phyloP scores from a whole-genome alignment of 225 moss, liverwort and hornwort species.

The Neckera pumila region DNA sequence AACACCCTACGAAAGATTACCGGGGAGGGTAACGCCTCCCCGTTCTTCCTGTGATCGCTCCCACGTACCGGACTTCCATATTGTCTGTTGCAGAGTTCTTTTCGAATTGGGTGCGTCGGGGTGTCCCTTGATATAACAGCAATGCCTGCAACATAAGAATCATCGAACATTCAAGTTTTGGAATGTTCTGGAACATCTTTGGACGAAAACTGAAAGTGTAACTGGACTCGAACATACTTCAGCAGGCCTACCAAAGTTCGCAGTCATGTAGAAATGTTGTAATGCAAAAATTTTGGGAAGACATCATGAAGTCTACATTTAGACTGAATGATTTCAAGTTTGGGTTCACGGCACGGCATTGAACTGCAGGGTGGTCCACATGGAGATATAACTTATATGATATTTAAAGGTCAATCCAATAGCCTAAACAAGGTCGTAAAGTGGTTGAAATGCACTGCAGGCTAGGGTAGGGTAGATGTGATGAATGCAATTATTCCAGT shows the following conservation, averaged over 20 bases:
- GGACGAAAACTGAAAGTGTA: not conserved
- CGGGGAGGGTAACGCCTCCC: no score
- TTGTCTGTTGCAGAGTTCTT: constrained; percentile 6
- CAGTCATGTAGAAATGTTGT: no score
- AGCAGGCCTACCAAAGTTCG: not conserved
- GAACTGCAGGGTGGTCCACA: not conserved
- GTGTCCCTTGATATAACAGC: constrained; percentile 33
- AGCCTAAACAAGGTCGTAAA: not conserved
- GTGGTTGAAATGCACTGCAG: not conserved
- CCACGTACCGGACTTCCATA: constrained; percentile 23
- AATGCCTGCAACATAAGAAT: constrained; percentile 17
- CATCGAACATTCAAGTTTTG: not conserved
- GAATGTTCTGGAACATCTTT: not conserved
- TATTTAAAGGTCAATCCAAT: not conserved
- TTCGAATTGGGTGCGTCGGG: constrained; percentile 33
- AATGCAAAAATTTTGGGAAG: no score
- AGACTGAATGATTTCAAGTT: not conserved
- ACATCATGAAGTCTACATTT: not conserved
- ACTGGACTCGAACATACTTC: no score
- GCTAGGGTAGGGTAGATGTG: not conserved
- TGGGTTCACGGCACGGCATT: not conserved
- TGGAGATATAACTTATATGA: not conserved
- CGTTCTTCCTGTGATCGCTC: no score
- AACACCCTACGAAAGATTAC: no score
- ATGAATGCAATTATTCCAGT: not conserved